phyloP scores from a whole-genome alignment of 331 rosid species.

The Phaseolus coccineus region DNA sequence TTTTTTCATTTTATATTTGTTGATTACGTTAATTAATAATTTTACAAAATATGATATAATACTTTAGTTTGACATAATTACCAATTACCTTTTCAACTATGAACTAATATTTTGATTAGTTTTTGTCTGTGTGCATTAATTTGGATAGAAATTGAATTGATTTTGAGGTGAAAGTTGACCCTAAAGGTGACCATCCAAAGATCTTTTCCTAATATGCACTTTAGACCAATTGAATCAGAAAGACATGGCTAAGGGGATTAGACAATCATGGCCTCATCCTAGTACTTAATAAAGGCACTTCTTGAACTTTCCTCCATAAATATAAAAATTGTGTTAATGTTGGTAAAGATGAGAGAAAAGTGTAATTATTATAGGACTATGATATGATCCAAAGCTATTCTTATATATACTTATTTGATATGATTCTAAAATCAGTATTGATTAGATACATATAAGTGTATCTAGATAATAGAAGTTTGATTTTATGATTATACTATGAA shows the following conservation, averaged over 20 bases:
- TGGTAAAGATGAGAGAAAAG: conserved; percentile 40
- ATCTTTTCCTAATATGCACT: conserved; percentile 54
- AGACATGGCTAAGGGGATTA: conserved; percentile 32
- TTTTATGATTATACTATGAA: too few relatives aligned
- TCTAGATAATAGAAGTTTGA: too few relatives aligned
- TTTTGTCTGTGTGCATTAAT: too few relatives aligned
- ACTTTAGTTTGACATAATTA: too few relatives aligned
- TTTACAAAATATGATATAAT: too few relatives aligned
- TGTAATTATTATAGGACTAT: neutral
- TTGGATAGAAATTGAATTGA: neutral
- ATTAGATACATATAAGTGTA: neutral
- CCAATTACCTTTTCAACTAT: too few relatives aligned
- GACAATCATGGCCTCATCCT: conserved; percentile 35
- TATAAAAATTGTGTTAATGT: neutral
- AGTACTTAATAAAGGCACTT: conserved; percentile 49
- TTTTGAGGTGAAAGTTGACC: conserved; percentile 41
- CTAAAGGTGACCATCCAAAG: conserved; percentile 43
- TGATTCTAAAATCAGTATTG: neutral
- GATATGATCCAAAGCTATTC: neutral
- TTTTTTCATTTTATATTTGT: too few relatives aligned
- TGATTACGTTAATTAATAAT: too few relatives aligned
- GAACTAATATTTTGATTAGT: too few relatives aligned
- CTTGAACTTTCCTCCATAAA: conserved; percentile 44
- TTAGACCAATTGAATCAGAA: conserved; percentile 56
- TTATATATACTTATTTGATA: neutral